Evolutionary conservation across 352 stramenopile species (phyloP).

Genomic region (Phytophthora aleatoria): DNA sequence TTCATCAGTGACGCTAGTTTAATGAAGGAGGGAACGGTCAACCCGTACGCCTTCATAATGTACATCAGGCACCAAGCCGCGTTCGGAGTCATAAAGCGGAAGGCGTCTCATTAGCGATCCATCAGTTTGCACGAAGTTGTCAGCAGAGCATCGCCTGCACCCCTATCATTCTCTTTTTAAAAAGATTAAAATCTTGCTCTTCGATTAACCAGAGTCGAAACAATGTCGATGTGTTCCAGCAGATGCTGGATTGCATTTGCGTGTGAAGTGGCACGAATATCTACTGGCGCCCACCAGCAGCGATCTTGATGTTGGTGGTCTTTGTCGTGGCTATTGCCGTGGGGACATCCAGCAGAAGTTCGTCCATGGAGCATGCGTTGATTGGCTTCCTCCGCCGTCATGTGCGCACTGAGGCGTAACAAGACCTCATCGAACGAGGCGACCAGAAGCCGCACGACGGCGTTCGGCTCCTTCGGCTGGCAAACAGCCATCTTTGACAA

Average conservation of each 20-base stretch:
- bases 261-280: background rate
- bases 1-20: conserved; percentile 30
- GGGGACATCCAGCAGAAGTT: background rate
- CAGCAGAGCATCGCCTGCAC: background rate
- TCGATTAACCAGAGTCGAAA: conserved; percentile 7
- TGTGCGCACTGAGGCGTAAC: background rate
- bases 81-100: conserved; percentile 5
- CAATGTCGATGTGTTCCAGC: background rate
- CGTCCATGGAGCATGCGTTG: background rate
- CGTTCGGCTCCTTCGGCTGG: conserved; percentile 13
- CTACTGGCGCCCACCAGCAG: background rate
- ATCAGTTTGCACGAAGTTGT: background rate
- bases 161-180: conserved; percentile 7
- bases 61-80: conserved; percentile 50
- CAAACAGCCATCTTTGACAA: no score
- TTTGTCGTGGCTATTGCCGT: conserved; percentile 5
- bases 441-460: conserved; percentile 5
- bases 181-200: conserved; percentile 1
- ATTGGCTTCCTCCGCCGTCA: background rate
- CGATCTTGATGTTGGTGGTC: conserved; percentile 15
- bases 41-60: conserved; percentile 57
- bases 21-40: conserved; percentile 57
- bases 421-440: conserved; percentile 20
- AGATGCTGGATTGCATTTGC: background rate
- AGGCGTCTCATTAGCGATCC: background rate